Base-by-base conservation (phyloP, 2,329 filamentous ascomycete genomes). In the Hysterium pulicare region DNA sequence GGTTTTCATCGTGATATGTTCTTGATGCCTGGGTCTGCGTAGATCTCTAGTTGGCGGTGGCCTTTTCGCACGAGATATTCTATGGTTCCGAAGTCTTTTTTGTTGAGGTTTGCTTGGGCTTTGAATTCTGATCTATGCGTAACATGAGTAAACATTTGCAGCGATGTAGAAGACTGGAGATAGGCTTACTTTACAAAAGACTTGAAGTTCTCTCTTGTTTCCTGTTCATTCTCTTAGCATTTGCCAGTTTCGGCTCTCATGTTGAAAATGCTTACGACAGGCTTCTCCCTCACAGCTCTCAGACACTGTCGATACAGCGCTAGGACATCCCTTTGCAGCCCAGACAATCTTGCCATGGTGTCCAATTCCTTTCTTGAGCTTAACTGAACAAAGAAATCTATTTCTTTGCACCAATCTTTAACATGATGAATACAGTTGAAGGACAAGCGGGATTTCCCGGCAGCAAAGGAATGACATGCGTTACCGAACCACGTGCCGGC, bases 241-340 rank as follows among this genome's bases (percentile, higher is more conserved):
- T 36, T 45, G 33, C 24, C 15, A 22, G 32, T n/a, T n/a, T n/a
- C n/a, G n/a, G n/a, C n/a, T n/a, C n/a, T n/a, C n/a, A n/a, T n/a
- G n/a, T n/a, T n/a, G n/a, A n/a, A 38, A 19, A 19, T 28, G 59
- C 76, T 57, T 66, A 91, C 88, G 56, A 70, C 63, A 38, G 90
- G 89, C 67, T 98, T 97, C 59, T 83, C 84, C 46, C 84, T 81
- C 45, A 85, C 83, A 59, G 87, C 87, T 46, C 90, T 81, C 20
- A 98, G 73, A 58, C 91, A 97, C 61, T 82, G 80, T 45, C 91
- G 83, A 66, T 97, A 98, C 11, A 98, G 79, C 24, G 82, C 76
- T 39, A 97, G 68, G 3, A 96, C 91, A 59, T 95, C 89, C 57
- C 81, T 84, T 64, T 97, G 91, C n/a, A 97, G 74, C 26, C 93